A percentile compares a stretch with the other conserved stretches of the same genome.
These are phyloP conservation scores for Eremothecium coryli DNA, from an alignment of 1,139 yeast species.

Conservation along the genomic window DNA sequence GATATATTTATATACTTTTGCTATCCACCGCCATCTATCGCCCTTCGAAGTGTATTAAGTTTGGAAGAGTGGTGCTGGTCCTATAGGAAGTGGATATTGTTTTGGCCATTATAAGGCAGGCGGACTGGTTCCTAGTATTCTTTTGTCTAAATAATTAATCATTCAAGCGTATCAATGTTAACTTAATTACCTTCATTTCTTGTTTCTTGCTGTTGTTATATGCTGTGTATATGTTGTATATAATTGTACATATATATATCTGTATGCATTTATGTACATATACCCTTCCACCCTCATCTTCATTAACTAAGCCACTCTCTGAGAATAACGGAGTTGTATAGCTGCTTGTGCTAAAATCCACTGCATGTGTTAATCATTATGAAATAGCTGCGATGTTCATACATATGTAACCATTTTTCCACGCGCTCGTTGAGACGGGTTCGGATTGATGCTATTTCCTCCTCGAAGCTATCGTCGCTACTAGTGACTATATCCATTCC, in stretches of 20 bases:
- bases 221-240: background rate
- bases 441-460: conserved; percentile 3
- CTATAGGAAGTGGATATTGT: no score
- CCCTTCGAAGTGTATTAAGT: no score
- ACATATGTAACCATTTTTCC: conserved; percentile 22
- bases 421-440: conserved; percentile 9
- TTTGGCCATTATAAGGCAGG: no score
- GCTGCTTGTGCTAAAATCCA: conserved; percentile 14
- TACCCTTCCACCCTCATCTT: background rate
- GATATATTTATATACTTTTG: conserved; percentile 10
- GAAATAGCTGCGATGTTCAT: conserved; percentile 27
- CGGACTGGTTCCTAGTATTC: background rate
- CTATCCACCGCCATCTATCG: no score
- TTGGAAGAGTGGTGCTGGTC: no score
- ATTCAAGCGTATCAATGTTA: background rate
- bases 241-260: no score
- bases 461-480: conserved; percentile 5
- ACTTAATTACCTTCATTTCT: background rate
- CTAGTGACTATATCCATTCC: conserved; percentile 16
- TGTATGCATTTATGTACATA: no score
- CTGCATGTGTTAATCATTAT: conserved; percentile 22
- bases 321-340: background rate
- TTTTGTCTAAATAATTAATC: background rate
- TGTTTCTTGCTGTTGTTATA: background rate
- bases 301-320: background rate